Conservation (phyloP, 371 early-diverging fungal species). For the Apophysomyces trapeziformis region DNA sequence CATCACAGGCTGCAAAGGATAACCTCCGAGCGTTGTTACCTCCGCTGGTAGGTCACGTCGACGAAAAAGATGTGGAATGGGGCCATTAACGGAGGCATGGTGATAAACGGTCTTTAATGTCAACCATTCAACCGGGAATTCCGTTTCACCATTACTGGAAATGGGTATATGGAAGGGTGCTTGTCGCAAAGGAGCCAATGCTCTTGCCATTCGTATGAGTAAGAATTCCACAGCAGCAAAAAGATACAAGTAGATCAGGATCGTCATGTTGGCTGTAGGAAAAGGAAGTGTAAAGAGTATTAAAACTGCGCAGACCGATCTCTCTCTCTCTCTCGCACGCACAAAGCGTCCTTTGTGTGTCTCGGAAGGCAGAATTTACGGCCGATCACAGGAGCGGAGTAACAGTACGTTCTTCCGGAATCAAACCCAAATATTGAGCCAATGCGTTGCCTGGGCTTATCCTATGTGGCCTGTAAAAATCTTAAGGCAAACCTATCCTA, state of each 20-base stretch:
- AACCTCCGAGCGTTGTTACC: conserved; percentile 20
- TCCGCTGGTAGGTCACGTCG: conserved; percentile 30
- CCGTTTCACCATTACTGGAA: background rate
- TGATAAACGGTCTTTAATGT: conserved; percentile 44
- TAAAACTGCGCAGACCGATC: background rate
- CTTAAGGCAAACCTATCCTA: no score
- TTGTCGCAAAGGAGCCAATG: background rate
- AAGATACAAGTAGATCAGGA: background rate
- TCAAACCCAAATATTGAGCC: no score
- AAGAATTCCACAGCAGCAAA: background rate
- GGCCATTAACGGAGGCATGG: conserved; percentile 39
- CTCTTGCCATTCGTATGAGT: background rate
- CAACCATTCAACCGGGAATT: background rate
- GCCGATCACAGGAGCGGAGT: background rate
- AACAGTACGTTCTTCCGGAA: background rate
- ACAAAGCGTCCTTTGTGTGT: background rate
- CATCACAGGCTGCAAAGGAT: conserved; percentile 28
- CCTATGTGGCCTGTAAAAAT: no score
- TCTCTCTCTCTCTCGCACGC: no score
- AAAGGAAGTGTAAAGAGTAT: background rate
- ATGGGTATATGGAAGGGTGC: background rate
- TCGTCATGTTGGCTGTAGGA: background rate
- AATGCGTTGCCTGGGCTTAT: no score
- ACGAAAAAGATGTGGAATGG: conserved; percentile 52
- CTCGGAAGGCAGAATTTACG: background rate